Evolutionary conservation across 1,139 yeast species (phyloP).

Genomic region (Zygosaccharomyces pseudobailii): DNA sequence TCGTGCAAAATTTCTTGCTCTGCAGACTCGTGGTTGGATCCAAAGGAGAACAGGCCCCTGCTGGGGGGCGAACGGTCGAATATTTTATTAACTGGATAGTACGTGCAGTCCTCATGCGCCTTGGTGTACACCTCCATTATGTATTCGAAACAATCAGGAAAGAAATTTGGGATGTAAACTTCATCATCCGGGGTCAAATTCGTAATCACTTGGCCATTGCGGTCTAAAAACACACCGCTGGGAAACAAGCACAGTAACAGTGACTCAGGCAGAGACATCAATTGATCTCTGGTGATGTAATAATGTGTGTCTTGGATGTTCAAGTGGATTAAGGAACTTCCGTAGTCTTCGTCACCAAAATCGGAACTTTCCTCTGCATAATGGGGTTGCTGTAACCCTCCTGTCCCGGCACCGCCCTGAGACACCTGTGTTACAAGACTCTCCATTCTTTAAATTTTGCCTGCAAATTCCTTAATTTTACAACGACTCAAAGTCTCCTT

Average conservation of each 20-base stretch:
- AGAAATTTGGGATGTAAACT: constrained; percentile 70
- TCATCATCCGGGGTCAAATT: constrained; percentile 72
- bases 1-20: constrained; percentile 61
- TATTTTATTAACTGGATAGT: constrained; percentile 31
- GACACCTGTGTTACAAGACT: constrained; percentile 62
- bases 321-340: constrained; percentile 61
- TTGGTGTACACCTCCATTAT: constrained; percentile 54
- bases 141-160: constrained; percentile 80
- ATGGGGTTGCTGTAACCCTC: constrained; percentile 42
- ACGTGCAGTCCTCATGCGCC: constrained; percentile 31
- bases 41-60: constrained; percentile 35
- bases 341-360: constrained; percentile 43
- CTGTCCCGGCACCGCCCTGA: constrained; percentile 35
- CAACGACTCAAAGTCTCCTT: background rate
- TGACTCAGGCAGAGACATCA: constrained; percentile 88
- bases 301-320: constrained; percentile 67
- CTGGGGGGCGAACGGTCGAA: constrained; percentile 35
- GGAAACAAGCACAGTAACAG: constrained; percentile 83
- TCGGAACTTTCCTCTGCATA: constrained; percentile 39
- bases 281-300: constrained; percentile 78
- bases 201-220: constrained; percentile 67
- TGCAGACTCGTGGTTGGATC: constrained; percentile 22
- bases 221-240: constrained; percentile 79
- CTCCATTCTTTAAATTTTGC: constrained; percentile 17
- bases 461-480: background rate